A percentile compares a stretch with the other conserved stretches of the same genome.
phyloP scores from a whole-genome alignment of 768 basidiomycete species.

The Calocybe indica region DNA sequence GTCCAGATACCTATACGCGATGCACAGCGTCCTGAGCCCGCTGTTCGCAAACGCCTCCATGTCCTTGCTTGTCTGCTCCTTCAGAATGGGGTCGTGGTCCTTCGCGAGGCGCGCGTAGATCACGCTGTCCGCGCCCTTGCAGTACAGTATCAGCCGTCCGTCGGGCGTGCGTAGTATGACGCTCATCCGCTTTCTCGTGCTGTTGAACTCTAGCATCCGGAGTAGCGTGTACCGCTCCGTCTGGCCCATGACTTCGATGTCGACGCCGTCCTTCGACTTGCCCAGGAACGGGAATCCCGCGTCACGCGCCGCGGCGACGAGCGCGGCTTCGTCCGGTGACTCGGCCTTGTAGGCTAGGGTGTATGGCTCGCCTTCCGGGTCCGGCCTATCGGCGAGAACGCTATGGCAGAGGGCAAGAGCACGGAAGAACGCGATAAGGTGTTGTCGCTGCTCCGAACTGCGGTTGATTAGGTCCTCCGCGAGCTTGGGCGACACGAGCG shows the following conservation, averaged over 20 bases:
- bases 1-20: constrained; percentile 70
- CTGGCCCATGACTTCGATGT: constrained; percentile 91
- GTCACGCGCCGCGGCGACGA: constrained; percentile 89
- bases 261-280: constrained; percentile 66
- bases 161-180: constrained; percentile 83
- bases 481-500: constrained; percentile 81
- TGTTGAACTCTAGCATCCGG: constrained; percentile 89
- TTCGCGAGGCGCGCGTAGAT: constrained; percentile 81
- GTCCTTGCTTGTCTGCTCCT: constrained; percentile 75
- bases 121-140: constrained; percentile 97
- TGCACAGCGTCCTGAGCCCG: constrained; percentile 86
- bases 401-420: constrained; percentile 92
- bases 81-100: constrained; percentile 68
- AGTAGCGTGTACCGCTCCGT: constrained; percentile 75
- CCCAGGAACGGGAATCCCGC: constrained; percentile 88
- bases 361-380: constrained; percentile 54
- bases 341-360: constrained; percentile 90
- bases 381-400: constrained; percentile 76
- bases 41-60: constrained; percentile 94
- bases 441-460: constrained; percentile 49
- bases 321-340: constrained; percentile 91
- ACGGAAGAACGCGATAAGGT: constrained; percentile 85
- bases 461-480: constrained; percentile 71
- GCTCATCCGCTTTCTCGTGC: constrained; percentile 93
- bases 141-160: constrained; percentile 77